phyloP scores from a whole-genome alignment of 768 basidiomycete species.

The Kwoniella sp. region DNA sequence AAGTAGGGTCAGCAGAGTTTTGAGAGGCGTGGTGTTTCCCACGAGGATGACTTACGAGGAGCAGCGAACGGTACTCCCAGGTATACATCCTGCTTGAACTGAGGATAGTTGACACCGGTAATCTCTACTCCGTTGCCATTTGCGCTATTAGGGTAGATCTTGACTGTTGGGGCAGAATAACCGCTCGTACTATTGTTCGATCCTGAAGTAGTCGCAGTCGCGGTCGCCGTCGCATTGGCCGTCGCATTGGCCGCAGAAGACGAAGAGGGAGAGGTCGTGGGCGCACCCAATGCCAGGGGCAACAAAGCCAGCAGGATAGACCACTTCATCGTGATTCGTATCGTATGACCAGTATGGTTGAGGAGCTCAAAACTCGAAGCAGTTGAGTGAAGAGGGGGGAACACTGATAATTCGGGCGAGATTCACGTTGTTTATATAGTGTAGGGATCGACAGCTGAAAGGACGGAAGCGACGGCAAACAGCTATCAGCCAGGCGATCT shows the following conservation, averaged over 20 bases:
- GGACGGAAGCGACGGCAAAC: too few relatives aligned
- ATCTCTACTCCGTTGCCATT: slow-evolving; percentile 30
- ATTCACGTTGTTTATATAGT: too few relatives aligned
- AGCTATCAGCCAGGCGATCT: too few relatives aligned
- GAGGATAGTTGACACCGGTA: slow-evolving; percentile 26
- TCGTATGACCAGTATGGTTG: too few relatives aligned
- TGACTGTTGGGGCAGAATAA: slow-evolving; percentile 27
- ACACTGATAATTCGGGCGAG: too few relatives aligned
- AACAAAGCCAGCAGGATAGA: neutral
- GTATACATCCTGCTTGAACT: slow-evolving; percentile 39
- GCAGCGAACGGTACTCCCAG: slow-evolving; percentile 52
- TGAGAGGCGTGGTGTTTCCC: too few relatives aligned
- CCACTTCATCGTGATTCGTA: slow-evolving; percentile 16
- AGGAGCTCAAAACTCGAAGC: too few relatives aligned
- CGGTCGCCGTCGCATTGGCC: neutral
- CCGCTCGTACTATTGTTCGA: neutral
- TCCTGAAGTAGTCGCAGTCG: neutral
- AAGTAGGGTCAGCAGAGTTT: neutral
- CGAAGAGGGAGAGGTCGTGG: neutral
- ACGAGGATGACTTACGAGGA: slow-evolving; percentile 40
- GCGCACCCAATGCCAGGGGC: slow-evolving; percentile 3
- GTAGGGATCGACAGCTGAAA: too few relatives aligned
- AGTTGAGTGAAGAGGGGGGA: too few relatives aligned
- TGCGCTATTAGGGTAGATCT: slow-evolving; percentile 35
- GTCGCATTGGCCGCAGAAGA: neutral